Evolutionary conservation across 2,329 filamentous ascomycete species (phyloP), one percentile per base, ranked within the genome.

Genomic region (Penicillium capsulatum): DNA sequence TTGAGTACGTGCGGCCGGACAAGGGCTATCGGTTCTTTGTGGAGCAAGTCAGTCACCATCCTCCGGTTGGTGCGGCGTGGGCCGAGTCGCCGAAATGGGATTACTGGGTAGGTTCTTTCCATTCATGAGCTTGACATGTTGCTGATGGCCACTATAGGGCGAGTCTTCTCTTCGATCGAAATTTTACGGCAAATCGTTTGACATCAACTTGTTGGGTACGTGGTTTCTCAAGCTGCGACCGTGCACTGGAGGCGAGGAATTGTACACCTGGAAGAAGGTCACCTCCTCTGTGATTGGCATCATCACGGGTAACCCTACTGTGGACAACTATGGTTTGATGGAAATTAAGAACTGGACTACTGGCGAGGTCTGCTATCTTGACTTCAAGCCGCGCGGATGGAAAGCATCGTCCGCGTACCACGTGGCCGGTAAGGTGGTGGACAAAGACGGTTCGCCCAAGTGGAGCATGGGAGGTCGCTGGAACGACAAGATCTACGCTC

Each of bases 251-350:
- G 84, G 81, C 7, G 83, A 84, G 55, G 92, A 98, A 53, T 72
- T 96, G 2, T 98, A 94, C 67, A 96, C 91, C 0, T 98, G 92
- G 92, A 97, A 96, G 69, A 98, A 98, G 70, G 89, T 96, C 13
- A 97, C 90, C 1, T 92, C 89, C 1, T 94, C 90, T 2, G 92
- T 98, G n/a, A 83, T 97, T 44, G 92, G 92, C 42, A 98, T 98
- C 65, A 96, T 98, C 57, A 97, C 91, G 0, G 92, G 92, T 33
- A 95, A 87, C 54, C 92, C 92, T 0, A 86, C 86, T 0, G 86
- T 98, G n/a, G 92, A 98, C 69, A 96, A 98, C 65, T 97, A 97
- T 62, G 92, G 92, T 1, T 75, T 83, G 1, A 97, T 98, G 87
- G 89, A 96, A 62, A 83, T 98, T 65, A 95, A 89, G 72, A 98